Percentiles rank a stretch among this genome's conserved stretches.
phyloP scores from a whole-genome alignment of 2,329 filamentous ascomycete species.

The Botrytis sinoallii region DNA sequence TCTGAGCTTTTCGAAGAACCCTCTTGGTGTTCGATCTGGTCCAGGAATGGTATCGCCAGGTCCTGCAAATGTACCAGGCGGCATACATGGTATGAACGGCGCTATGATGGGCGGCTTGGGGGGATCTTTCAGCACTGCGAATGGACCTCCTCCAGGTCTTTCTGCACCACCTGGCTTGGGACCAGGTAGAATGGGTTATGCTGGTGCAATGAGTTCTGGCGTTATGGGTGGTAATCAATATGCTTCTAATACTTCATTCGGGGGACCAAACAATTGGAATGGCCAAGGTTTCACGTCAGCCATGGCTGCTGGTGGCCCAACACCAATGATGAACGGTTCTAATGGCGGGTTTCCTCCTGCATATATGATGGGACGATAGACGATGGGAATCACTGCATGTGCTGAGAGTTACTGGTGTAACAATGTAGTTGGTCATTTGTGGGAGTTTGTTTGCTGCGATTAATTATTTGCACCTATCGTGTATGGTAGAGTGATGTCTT shows the following conservation, averaged over 20 bases:
- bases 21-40: slow-evolving; percentile 81
- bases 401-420: background rate
- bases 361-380: slow-evolving; percentile 40
- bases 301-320: slow-evolving; percentile 35
- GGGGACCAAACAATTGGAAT: slow-evolving; percentile 34
- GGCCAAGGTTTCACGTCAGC: slow-evolving; percentile 30
- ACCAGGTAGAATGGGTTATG: slow-evolving; percentile 34
- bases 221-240: slow-evolving; percentile 32
- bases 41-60: slow-evolving; percentile 47
- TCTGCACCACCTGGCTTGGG: slow-evolving; percentile 69
- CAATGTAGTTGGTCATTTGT: slow-evolving; percentile 19
- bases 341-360: slow-evolving; percentile 37
- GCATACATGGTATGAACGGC: slow-evolving; percentile 56
- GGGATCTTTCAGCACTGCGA: slow-evolving; percentile 42
- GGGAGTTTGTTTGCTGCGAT: slow-evolving; percentile 23
- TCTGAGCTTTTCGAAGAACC: slow-evolving; percentile 96
- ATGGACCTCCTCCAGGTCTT: slow-evolving; percentile 76
- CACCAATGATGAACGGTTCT: slow-evolving; percentile 33
- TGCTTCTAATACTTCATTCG: slow-evolving; percentile 27
- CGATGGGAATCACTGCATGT: slow-evolving; percentile 12
- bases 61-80: slow-evolving; percentile 43
- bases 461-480: background rate
- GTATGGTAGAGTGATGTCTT: slow-evolving; percentile 22
- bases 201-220: slow-evolving; percentile 27
- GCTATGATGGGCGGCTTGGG: slow-evolving; percentile 46